These are phyloP conservation scores for Blepharisma undulans DNA, from an alignment of 169 alveolate species.

Conservation along the genomic window DNA sequence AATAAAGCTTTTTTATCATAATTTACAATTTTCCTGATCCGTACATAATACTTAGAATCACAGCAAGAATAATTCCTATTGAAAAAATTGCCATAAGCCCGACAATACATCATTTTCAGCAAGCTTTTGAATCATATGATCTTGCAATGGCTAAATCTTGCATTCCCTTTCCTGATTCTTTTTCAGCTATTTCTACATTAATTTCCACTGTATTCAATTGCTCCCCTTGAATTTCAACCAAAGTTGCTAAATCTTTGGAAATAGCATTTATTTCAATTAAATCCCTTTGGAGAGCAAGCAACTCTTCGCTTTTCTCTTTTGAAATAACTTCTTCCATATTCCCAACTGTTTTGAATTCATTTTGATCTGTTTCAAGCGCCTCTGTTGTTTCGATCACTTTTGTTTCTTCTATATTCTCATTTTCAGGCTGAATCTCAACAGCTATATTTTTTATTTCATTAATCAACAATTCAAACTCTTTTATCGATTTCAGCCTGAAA, in stretches of 20 bases:
- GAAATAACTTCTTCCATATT: neutral
- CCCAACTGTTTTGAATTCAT: neutral
- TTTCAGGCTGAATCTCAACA: neutral
- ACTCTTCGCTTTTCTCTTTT: neutral
- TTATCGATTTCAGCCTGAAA: neutral
- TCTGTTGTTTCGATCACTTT: neutral
- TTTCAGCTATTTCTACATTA: neutral
- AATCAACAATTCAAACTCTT: neutral
- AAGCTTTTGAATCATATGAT: neutral
- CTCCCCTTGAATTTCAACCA: constrained; percentile 6
- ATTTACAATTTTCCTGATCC: neutral
- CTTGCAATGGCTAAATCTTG: neutral
- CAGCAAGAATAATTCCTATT: neutral
- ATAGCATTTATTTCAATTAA: neutral
- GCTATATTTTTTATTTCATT: neutral
- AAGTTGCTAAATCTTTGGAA: constrained; percentile 9
- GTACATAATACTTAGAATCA: neutral
- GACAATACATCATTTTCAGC: neutral
- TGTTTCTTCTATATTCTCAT: neutral
- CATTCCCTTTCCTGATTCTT: neutral
- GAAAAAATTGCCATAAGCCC: neutral
- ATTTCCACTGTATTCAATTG: neutral
- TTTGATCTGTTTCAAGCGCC: neutral
- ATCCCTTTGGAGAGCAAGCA: neutral
- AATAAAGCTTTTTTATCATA: no score